Conservation (phyloP, 306 rosid genomes). For the Morella rubra region DNA sequence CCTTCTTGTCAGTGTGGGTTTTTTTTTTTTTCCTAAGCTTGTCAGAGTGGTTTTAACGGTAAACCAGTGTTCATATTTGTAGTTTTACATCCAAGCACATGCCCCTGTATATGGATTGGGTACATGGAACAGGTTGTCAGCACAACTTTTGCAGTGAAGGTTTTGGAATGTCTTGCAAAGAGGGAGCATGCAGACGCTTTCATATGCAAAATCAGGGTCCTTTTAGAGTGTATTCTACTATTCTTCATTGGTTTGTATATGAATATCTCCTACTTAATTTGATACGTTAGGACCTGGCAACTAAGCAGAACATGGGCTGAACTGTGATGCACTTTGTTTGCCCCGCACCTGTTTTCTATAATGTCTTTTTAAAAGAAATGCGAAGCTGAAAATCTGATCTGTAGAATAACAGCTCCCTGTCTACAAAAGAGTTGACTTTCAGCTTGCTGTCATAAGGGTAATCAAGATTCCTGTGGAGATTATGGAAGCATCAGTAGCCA, state of each 20-base stretch:
- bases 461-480: slow-evolving; percentile 10
- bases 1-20: too few relatives aligned
- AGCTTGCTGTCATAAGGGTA: background rate
- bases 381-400: background rate
- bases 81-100: too few relatives aligned
- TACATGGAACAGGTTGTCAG: too few relatives aligned
- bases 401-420: background rate
- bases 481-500: slow-evolving; percentile 14
- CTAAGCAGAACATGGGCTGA: background rate
- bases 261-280: too few relatives aligned
- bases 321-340: background rate
- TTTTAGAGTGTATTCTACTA: background rate
- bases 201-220: background rate
- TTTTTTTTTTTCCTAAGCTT: too few relatives aligned
- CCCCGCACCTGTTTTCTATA: background rate
- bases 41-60: too few relatives aligned
- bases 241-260: background rate
- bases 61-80: too few relatives aligned
- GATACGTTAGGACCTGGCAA: too few relatives aligned
- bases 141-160: background rate
- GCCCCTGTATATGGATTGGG: too few relatives aligned
- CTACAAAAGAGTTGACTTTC: slow-evolving; percentile 25
- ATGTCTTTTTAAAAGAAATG: background rate
- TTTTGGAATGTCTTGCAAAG: background rate
- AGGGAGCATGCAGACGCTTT: background rate